A percentile compares a stretch with the other conserved stretches of the same genome.
Conservation (phyloP, 257 asterid genomes). For the Gardenia jasminoides region DNA sequence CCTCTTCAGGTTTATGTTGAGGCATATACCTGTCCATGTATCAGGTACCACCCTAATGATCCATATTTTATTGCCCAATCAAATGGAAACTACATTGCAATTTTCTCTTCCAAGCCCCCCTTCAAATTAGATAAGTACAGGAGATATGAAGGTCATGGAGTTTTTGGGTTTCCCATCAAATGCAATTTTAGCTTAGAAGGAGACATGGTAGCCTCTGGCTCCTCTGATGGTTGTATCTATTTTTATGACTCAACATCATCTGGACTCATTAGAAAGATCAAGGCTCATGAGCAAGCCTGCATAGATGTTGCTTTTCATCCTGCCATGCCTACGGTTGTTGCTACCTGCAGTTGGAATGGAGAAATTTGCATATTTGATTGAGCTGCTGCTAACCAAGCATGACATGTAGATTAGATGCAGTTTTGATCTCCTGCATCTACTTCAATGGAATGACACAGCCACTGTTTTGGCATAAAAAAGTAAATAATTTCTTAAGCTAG, state of each 20-base stretch:
- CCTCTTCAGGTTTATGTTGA: slow-evolving; percentile 71
- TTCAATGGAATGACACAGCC: too few relatives aligned
- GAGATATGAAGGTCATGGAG: slow-evolving; percentile 81
- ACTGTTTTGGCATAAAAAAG: background rate
- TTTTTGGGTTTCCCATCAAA: slow-evolving; percentile 81
- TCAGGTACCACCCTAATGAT: slow-evolving; percentile 76
- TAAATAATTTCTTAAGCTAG: slow-evolving; percentile 1
- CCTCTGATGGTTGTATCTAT: slow-evolving; percentile 76
- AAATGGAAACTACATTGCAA: slow-evolving; percentile 89
- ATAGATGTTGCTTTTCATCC: slow-evolving; percentile 82
- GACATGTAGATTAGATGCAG: background rate
- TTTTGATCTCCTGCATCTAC: background rate
- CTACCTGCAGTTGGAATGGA: slow-evolving; percentile 86
- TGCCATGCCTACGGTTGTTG: slow-evolving; percentile 53
- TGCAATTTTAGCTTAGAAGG: slow-evolving; percentile 82
- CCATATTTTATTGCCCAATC: slow-evolving; percentile 86
- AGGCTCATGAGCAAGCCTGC: slow-evolving; percentile 62
- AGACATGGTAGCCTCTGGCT: slow-evolving; percentile 61
- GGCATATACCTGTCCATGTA: slow-evolving; percentile 82
- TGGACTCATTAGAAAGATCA: slow-evolving; percentile 53
- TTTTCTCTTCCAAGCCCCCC: slow-evolving; percentile 64
- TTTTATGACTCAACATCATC: slow-evolving; percentile 63
- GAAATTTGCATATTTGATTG: slow-evolving; percentile 45
- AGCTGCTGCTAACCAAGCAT: background rate
- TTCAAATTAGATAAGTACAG: slow-evolving; percentile 75